Evolutionary conservation across 2,329 filamentous ascomycete species (phyloP).

Genomic region (Ophiocordyceps camponoti-floridani): DNA sequence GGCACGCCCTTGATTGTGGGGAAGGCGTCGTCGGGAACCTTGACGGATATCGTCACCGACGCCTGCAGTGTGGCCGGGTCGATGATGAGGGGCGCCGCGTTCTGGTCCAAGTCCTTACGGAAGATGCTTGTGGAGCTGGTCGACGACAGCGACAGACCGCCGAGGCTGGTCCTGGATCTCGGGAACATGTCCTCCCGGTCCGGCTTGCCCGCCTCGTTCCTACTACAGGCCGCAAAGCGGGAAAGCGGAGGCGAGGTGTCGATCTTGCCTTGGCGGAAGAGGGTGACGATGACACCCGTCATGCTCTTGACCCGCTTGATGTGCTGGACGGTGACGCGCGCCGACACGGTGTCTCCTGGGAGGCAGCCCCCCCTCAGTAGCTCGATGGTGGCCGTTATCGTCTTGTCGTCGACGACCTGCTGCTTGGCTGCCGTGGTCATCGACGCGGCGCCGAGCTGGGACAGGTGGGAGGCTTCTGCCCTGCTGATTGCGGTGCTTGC

Average conservation of each 20-base stretch:
- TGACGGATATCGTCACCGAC: constrained; percentile 64
- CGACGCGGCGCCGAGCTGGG: constrained; percentile 11
- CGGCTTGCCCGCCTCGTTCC: constrained; percentile 46
- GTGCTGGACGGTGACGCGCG: constrained; percentile 71
- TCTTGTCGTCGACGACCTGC: constrained; percentile 43
- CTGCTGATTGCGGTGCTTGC: constrained; percentile 45
- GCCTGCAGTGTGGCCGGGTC: constrained; percentile 64
- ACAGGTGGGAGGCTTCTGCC: constrained; percentile 20
- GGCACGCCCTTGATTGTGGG: constrained; percentile 83
- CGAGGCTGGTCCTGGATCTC: constrained; percentile 69
- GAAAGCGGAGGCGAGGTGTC: constrained; percentile 49
- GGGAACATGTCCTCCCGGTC: constrained; percentile 77
- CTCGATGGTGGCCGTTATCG: constrained; percentile 75
- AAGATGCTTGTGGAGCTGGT: constrained; percentile 83
- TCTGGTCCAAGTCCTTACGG: constrained; percentile 82
- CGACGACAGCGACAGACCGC: constrained; percentile 71
- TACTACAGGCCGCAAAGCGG: constrained; percentile 33
- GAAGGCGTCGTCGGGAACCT: constrained; percentile 78
- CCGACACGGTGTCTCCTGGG: constrained; percentile 64
- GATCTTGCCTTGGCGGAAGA: constrained; percentile 81
- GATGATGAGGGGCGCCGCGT: constrained; percentile 74
- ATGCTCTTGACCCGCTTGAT: constrained; percentile 80
- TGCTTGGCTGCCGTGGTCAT: constrained; percentile 18
- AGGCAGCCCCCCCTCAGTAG: constrained; percentile 68
- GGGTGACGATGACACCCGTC: constrained; percentile 79